These are phyloP conservation scores for Russula sp. DNA, from an alignment of 768 basidiomycete species.

Conservation along the genomic window DNA sequence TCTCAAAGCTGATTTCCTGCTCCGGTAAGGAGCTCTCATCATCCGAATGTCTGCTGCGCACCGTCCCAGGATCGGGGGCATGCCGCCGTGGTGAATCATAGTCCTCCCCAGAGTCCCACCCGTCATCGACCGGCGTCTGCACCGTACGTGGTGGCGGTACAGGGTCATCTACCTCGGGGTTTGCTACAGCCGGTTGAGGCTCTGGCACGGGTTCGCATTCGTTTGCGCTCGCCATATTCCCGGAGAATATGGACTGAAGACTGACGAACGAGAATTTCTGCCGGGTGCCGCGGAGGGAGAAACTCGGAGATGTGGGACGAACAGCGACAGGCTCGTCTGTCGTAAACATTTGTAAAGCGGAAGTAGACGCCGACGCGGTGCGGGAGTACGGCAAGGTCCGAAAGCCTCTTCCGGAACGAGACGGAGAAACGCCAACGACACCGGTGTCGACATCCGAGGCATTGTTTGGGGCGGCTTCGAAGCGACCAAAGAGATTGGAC, in stretches of 20 bases:
- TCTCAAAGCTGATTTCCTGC: conserved; percentile 47
- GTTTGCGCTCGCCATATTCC: not conserved
- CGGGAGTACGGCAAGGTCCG: conserved; percentile 13
- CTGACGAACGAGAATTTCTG: conserved; percentile 30
- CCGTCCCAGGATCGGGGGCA: not conserved
- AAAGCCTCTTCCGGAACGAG: conserved; percentile 1
- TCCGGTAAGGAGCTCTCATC: not conserved
- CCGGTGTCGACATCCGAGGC: not conserved
- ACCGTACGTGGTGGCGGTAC: not conserved
- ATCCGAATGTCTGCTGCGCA: not conserved
- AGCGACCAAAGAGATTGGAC: conserved; percentile 26
- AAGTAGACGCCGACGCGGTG: conserved; percentile 4
- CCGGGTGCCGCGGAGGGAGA: conserved; percentile 27
- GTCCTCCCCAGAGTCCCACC: conserved; percentile 15
- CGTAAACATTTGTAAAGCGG: conserved; percentile 11
- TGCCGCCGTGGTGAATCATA: conserved; percentile 17
- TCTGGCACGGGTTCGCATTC: conserved; percentile 11
- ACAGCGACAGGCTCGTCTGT: not conserved
- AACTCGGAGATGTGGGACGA: conserved; percentile 20
- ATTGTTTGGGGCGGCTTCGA: not conserved
- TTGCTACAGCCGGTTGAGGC: not conserved
- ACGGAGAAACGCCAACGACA: not conserved
- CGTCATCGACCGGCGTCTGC: conserved; percentile 10
- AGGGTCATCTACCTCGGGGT: not conserved
- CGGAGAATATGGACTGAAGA: conserved; percentile 29